Evolutionary conservation across 495 filamentous ascomycete species (phyloP), one percentile per base, ranked within the genome.

Genomic region (Apiosordaria backusii): DNA sequence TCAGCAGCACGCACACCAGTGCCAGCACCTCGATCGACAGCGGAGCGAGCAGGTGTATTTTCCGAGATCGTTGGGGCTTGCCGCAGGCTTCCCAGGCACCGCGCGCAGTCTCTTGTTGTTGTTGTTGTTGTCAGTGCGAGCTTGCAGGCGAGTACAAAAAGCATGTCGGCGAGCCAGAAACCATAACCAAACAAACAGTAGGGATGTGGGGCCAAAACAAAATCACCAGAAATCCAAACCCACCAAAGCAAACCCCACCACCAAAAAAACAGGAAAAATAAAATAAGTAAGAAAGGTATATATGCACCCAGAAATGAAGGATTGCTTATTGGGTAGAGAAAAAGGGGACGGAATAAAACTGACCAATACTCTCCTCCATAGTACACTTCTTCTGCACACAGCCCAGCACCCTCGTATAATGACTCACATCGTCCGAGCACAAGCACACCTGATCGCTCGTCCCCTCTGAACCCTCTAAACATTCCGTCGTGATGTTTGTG

Each of bases 41-140:
- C 21, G 66, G 21, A 16, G 50, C 60, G 1, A 64, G 35, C 21
- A 74, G 22, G 40, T 70, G 62, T 13, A 50, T 24, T 57, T 65
- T 68, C 4, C 70, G 27, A 9, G 70, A 70, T 13, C 72, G 63
- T 18, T 53, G 22, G 9, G 68, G 68, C n/a, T 62, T 66, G 2
- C 68, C 66, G 26, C 72, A 74, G 15, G 68, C 68, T 35, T 67
- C 40, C 59, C 65, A 71, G 18, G 68, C 67, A 0, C 69, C 67
- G 5, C 67, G 55, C 1, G 69, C 71, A 24, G 67, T 68, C 53
- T 68, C 71, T 60, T 60, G 22, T 60, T 27, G 16, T 60, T 59
- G 21, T 59, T 55, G 18, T 55, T 18, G 18, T 55, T 57, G 53
- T 45, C 35, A 45, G 35, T 45, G 35, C 5, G 35, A 45, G 35